Conservation (phyloP, 1,284 basidiomycete genomes). For the Athelia psychrophila region DNA sequence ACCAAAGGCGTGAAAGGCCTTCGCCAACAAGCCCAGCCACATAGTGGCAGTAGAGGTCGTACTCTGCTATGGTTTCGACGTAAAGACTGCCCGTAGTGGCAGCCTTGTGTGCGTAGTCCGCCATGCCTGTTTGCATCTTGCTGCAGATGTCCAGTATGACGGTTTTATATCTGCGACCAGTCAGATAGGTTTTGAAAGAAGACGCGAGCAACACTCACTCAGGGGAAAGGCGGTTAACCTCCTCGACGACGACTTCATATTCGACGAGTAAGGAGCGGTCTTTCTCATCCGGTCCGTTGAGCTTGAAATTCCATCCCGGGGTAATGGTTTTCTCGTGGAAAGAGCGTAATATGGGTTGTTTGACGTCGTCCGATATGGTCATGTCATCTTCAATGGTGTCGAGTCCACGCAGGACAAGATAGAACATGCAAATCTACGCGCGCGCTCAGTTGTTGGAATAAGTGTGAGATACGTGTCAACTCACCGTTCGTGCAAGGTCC, state of each 20-base stretch:
- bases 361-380: conserved; percentile 85
- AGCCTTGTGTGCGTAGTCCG: conserved; percentile 87
- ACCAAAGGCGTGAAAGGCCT: conserved; percentile 89
- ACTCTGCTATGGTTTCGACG: conserved; percentile 77
- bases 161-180: conserved; percentile 60
- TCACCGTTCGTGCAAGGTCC: conserved; percentile 87
- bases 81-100: conserved; percentile 68
- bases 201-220: conserved; percentile 44
- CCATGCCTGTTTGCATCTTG: conserved; percentile 96
- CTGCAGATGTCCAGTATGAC: conserved; percentile 82
- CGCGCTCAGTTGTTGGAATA: background rate
- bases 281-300: conserved; percentile 86
- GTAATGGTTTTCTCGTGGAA: conserved; percentile 84
- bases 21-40: conserved; percentile 98
- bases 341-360: conserved; percentile 82
- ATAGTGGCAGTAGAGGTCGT: conserved; percentile 98
- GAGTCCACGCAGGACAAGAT: conserved; percentile 89
- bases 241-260: conserved; percentile 83
- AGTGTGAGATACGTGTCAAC: conserved; percentile 29
- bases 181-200: conserved; percentile 5
- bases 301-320: conserved; percentile 88
- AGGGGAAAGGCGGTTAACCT: conserved; percentile 70
- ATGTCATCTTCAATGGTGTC: conserved; percentile 99
- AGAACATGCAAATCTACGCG: conserved; percentile 87
- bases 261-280: conserved; percentile 87